phyloP scores from a whole-genome alignment of 768 basidiomycete species.

The Naganishia vaughanmartiniae region DNA sequence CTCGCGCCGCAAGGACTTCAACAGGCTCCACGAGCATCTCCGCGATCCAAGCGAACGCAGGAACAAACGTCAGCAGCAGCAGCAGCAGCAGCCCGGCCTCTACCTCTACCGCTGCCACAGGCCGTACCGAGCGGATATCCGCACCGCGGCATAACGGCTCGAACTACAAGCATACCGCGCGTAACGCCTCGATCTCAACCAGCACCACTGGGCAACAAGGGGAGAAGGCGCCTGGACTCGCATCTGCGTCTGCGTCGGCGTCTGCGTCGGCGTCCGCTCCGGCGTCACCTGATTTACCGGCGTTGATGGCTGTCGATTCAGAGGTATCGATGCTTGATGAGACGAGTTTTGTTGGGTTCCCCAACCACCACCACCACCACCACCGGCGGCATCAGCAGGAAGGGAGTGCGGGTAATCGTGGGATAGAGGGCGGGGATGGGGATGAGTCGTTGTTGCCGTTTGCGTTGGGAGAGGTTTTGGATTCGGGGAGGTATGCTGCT shows the following conservation, averaged over 20 bases:
- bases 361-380: too few species aligned
- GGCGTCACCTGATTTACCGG: conserved; percentile 1
- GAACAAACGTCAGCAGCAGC: not conserved
- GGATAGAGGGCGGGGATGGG: not conserved
- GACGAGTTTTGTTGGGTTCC: conserved; percentile 15
- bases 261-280: not conserved
- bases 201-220: too few species aligned
- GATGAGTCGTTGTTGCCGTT: not conserved
- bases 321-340: conserved; percentile 16
- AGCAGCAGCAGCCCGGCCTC: too few species aligned
- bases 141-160: too few species aligned
- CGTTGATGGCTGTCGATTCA: conserved; percentile 4
- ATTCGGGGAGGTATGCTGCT: not conserved
- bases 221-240: too few species aligned
- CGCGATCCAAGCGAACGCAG: not conserved
- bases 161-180: too few species aligned
- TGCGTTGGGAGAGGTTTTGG: not conserved
- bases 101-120: too few species aligned
- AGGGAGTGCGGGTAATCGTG: not conserved
- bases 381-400: not conserved
- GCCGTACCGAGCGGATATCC: too few species aligned
- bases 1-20: not conserved
- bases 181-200: too few species aligned
- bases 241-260: not conserved
- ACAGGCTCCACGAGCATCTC: not conserved